Percentiles rank a stretch among this genome's conserved stretches.
These are phyloP conservation scores for Corymbia citriodora DNA, from an alignment of 441 rosid genomes.

Conservation along the genomic window DNA sequence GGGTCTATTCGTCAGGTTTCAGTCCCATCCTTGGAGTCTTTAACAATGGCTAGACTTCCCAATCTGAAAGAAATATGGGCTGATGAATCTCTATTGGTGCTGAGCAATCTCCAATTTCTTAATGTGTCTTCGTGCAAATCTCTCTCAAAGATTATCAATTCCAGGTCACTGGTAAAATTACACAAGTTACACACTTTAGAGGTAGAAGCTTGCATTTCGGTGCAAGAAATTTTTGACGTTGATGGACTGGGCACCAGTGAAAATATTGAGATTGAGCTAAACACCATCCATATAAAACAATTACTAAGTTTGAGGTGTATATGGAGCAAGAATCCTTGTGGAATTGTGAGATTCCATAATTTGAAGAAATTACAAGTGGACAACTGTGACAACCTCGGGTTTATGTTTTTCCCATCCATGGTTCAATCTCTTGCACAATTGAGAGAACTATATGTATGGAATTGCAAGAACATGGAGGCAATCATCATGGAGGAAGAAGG, in stretches of 20 bases:
- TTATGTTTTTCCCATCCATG: not conserved
- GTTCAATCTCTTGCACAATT: not conserved
- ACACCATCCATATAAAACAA: fast-evolving
- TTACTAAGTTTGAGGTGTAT: not conserved
- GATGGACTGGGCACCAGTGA: not conserved
- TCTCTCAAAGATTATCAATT: not conserved
- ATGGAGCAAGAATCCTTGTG: not conserved
- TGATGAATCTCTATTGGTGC: not conserved
- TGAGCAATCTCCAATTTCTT: not conserved
- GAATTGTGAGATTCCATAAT: not conserved
- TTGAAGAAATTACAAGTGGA: fast-evolving
- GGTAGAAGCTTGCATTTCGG: fast-evolving
- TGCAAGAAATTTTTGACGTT: not conserved
- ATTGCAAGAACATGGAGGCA: not conserved
- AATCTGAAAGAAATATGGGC: not conserved
- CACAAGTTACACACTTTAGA: not conserved
- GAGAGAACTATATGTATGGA: fast-evolving
- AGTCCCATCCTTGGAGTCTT: not conserved
- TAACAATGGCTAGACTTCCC: not conserved
- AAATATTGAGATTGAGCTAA: not conserved
- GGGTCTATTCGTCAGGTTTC: not conserved
- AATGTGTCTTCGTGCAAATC: not conserved
- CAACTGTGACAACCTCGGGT: not conserved
- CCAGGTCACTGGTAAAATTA: not conserved
- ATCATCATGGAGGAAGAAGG: not conserved